Base-by-base conservation (phyloP, 495 filamentous ascomycete genomes). In the Chaetomium cochliodes region DNA sequence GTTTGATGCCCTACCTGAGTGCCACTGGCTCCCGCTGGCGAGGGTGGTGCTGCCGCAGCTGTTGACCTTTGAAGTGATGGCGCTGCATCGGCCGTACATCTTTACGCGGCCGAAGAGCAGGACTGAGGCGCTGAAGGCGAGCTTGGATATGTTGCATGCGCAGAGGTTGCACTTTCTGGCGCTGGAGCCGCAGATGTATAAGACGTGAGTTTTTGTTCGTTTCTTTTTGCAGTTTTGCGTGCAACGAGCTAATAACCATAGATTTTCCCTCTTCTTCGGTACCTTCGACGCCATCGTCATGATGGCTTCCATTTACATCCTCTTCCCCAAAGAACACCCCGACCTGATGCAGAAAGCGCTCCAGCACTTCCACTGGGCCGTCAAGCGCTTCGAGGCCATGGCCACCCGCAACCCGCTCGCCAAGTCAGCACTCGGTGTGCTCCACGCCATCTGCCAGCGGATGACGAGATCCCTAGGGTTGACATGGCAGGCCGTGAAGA, bases 231-330 rank as follows among this genome's bases (percentile, higher is more conserved):
- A n/a, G n/a, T 37, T 18, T 18, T 55, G 0, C n/a, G 20, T 3
- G 26, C 18, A 13, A 47, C 16, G 16, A 44, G 18, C 23, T 47
- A 44, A 22, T 15, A 12, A 37, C 1, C 9, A 2, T 33, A 74
- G 72, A 8, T 80, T 81, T 66, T 75, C 79, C 20, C 71, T 82
- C 11, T 84, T 87, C 61, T 82, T 85, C 41, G 82, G 81, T 52
- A 86, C 83, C 2, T 88, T 88, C 63, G 86, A 88, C 70, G 85
- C 86, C 22, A 78, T 86, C 60, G 80, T 87, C 33, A 77, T 88
- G 59, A 80, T 87, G 58, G 78, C 84, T 5, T 82, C 85, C 20
- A 80, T 87, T 58, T 86, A 81, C 69, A 81, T 86, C 41, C 65
- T 83, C 9, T 84, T 84, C 63, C 82, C 83, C 8, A 69, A 72